Base-by-base conservation (phyloP, 192 early-diverging fungal genomes). In the Endogone sp. region DNA sequence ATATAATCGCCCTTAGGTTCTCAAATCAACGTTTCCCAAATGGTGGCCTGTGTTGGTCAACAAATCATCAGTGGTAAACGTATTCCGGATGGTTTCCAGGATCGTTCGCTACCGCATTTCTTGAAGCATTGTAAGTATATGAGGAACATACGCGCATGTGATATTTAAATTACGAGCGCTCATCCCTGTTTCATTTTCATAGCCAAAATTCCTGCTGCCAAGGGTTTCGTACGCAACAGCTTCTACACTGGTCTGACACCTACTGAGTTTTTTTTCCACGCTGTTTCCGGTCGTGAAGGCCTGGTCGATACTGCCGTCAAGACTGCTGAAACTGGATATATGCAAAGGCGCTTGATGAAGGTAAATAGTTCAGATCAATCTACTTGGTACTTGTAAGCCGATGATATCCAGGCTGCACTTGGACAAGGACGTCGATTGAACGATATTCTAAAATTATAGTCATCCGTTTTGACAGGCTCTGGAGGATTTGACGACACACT, bases 1-100 rank as follows among this genome's bases (percentile, higher is more conserved):
- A 11, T 11, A 10, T n/a, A n/a, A n/a, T n/a, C n/a, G n/a, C 16
- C 3, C 27, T 27, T 73, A 90, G 89, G 98, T 71, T 98, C 96
- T 59, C 86, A 92, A 56, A 88, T 96, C 77, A 99, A 99, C 84
- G 97, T 98, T 70, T 98, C 93, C 27, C 98, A 99, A 75, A 99
- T 99, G 98, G 94, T 98, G 72, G 96, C 97, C 67, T 97, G 95
- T 89, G 98, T 99, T 67, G 98, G 96, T 70, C 98, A 99, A 82
- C 98, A 99, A 75, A 98, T 98, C 90, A 95, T 99, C 77, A 94
- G 90, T 75, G 93, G 94, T 60, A 91, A 81, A 66, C 95, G 98
- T 87, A 93, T 99, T 75, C 93, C 93, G 16, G 88, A 98, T 76
- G 98, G 98, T 60, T 99, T 99, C 75, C 91, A 92, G 54, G 96